Evolutionary conservation across 495 filamentous ascomycete genomes (phyloP), one percentile per base, ranked within the genome.

Genomic region (Cryomyces minteri): DNA sequence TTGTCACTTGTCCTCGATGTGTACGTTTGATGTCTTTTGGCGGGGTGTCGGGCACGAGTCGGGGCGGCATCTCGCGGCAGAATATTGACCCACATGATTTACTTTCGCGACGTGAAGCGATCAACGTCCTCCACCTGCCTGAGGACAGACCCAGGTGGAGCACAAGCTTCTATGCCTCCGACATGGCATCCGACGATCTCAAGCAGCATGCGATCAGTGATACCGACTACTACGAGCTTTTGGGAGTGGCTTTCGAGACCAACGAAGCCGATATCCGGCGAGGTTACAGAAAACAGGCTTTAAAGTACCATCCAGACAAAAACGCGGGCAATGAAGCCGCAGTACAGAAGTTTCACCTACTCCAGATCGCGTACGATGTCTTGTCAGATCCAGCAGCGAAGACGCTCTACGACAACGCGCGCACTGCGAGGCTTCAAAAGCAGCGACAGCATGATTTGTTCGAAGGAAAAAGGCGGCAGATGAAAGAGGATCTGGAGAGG

Each of bases 221-320:
- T 36, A 73, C 84, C 48, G 80, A 95, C 62, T 90, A 88, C 51
- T 98, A 98, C 62, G 76, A 71, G 36, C 74, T 94, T 45, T 79
- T 96, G 14, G 72, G 69, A 25, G 57, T 95, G 40, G 67, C 72
- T 11, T 69, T 71, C 36, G 70, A 73, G 12, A 75, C 80, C 29
- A 70, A 71, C 8, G 71, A 79, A 31, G 60, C 76, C 31, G 81
- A 94, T 49, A 75, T 98, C 54, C 82, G 87, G 46, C 76, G 77
- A 44, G 85, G 84, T 40, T 98, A 94, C 66, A 77, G 87, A 33
- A 84, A 82, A 57, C 81, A 85, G 4, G 84, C 92, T 0, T 68
- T 95, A 7, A 85, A 82, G 59, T 84, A 85, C 58, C 90, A 98
- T 60, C 90, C 90, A 7, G 88, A 93, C 68, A 82, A 80, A 63